A percentile compares a stretch with the other conserved stretches of the same genome.
phyloP scores from a whole-genome alignment of 1,284 basidiomycete genomes.

The Earliella scabrosa region DNA sequence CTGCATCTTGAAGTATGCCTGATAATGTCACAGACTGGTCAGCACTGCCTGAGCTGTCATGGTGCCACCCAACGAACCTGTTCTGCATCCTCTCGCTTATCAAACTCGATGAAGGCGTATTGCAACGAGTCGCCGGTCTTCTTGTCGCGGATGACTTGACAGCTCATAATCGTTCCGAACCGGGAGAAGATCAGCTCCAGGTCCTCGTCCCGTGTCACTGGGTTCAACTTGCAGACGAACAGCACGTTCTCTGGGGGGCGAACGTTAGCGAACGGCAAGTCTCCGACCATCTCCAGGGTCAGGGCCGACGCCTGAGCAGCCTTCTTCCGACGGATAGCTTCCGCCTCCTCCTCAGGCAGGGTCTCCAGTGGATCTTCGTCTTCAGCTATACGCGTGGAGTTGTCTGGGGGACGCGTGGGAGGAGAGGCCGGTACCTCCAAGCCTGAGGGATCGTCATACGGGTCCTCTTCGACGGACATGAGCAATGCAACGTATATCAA shows the following conservation, averaged over 20 bases:
- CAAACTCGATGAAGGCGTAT: conserved; percentile 99
- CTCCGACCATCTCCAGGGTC: conserved; percentile 99
- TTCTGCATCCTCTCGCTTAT: conserved; percentile 90
- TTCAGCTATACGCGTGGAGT: conserved; percentile 86
- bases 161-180: conserved; percentile 95
- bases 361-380: conserved; percentile 86
- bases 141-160: conserved; percentile 96
- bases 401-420: conserved; percentile 82
- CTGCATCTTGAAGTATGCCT: conserved; percentile 99
- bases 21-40: no score
- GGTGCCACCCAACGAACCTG: no score
- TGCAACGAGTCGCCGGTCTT: conserved; percentile 95
- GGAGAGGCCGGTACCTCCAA: conserved; percentile 76
- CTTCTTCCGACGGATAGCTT: conserved; percentile 76
- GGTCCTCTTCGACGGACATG: conserved; percentile 72
- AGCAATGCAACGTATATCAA: conserved; percentile 1
- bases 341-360: conserved; percentile 83
- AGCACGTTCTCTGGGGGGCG: conserved; percentile 98
- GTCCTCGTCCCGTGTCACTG: conserved; percentile 95
- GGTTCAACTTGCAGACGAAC: conserved; percentile 98
- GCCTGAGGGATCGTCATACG: conserved; percentile 86
- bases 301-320: conserved; percentile 93
- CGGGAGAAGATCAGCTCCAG: conserved; percentile 96
- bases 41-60: no score
- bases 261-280: conserved; percentile 97